These are phyloP conservation scores for Hsuehochloa calcarea DNA, from an alignment of 176 grass and related monocot genomes.

Conservation along the genomic window DNA sequence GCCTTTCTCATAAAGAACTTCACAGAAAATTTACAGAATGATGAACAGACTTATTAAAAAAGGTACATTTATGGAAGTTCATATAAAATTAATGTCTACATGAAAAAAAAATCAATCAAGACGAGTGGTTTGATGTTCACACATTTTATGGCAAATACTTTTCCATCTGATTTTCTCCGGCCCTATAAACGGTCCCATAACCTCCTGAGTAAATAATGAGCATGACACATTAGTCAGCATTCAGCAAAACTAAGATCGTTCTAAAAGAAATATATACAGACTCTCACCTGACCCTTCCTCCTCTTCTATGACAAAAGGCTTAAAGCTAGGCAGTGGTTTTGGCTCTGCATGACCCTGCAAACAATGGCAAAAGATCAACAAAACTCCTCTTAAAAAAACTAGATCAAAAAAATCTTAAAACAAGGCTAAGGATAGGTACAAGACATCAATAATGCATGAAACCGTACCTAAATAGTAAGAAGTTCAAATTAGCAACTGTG, in stretches of 20 bases:
- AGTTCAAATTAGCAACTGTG: neutral
- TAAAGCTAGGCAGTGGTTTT: conserved; percentile 67
- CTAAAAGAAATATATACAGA: conserved; percentile 2
- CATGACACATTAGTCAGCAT: conserved; percentile 15
- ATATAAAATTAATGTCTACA: neutral
- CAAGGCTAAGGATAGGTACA: conserved; percentile 9
- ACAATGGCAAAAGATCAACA: conserved; percentile 23
- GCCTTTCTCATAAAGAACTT: conserved; percentile 21
- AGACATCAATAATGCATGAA: neutral
- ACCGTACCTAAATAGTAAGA: neutral
- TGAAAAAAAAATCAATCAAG: conserved; percentile 11
- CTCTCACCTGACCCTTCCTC: conserved; percentile 95
- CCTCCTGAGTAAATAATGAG: conserved; percentile 58
- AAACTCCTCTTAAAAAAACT: neutral
- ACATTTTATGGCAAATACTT: conserved; percentile 93
- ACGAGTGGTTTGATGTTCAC: conserved; percentile 22
- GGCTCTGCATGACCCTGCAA: conserved; percentile 47
- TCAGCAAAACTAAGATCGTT: neutral
- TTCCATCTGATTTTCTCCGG: conserved; percentile 63
- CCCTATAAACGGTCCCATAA: conserved; percentile 88
- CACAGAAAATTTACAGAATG: neutral
- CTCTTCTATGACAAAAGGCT: conserved; percentile 72
- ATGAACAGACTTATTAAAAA: neutral
- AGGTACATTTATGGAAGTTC: neutral
- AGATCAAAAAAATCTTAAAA: neutral